These are phyloP conservation scores for Aspergillus cavernicola DNA, from an alignment of 495 filamentous ascomycete species.

Conservation along the genomic window DNA sequence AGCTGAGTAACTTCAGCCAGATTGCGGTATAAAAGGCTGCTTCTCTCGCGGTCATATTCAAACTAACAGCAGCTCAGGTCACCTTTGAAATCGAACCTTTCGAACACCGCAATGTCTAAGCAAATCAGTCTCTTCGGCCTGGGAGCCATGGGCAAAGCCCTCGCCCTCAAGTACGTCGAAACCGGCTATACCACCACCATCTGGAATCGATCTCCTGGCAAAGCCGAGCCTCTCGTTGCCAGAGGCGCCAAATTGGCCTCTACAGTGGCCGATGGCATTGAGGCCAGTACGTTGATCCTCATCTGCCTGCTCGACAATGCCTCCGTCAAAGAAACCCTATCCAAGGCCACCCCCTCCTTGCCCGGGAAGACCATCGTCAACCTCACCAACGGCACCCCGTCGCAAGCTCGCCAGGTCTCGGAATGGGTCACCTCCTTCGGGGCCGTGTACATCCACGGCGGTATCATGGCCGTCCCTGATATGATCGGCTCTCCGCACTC, in stretches of 20 bases:
- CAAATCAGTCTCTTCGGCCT: slow-evolving; percentile 9
- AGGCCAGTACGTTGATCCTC: slow-evolving; percentile 8
- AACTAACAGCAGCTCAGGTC: too few species aligned
- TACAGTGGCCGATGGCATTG: background rate
- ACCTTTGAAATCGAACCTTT: too few species aligned
- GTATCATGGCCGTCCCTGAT: slow-evolving; percentile 14
- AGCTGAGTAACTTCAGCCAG: too few species aligned
- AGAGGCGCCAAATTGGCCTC: slow-evolving; percentile 1
- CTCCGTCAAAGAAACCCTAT: slow-evolving; percentile 4
- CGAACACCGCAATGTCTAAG: background rate
- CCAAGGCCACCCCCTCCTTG: background rate
- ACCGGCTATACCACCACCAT: slow-evolving; percentile 6
- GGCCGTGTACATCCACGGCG: slow-evolving; percentile 14
- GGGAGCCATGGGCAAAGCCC: slow-evolving; percentile 13
- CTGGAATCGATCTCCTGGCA: slow-evolving; percentile 10
- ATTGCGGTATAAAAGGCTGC: too few species aligned
- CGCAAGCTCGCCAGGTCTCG: slow-evolving; percentile 3
- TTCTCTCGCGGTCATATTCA: too few species aligned
- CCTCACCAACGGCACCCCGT: background rate
- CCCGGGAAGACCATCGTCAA: slow-evolving; percentile 4
- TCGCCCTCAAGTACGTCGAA: slow-evolving; percentile 9
- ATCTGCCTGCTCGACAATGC: slow-evolving; percentile 13
- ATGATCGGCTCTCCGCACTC: slow-evolving; percentile 14
- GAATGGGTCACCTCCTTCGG: background rate
- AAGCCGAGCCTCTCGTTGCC: background rate